phyloP scores from a whole-genome alignment of 768 basidiomycete species.

The Tricholoma furcatifolium region DNA sequence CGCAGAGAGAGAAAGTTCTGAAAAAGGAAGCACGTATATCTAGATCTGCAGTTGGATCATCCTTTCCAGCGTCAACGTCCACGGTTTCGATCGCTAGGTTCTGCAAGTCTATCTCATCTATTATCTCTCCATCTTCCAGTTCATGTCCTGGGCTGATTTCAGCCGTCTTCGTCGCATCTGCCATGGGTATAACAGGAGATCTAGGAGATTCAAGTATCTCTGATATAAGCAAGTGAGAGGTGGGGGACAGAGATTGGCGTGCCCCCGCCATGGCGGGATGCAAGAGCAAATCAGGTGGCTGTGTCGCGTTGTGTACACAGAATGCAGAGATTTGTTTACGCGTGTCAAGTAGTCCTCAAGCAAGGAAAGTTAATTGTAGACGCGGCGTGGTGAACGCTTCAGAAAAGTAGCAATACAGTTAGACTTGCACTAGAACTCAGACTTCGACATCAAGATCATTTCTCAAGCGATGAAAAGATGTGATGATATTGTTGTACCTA shows the following conservation, averaged over 20 bases:
- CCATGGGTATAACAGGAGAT: not conserved
- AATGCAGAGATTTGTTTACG: too few species aligned
- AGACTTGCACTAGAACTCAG: too few species aligned
- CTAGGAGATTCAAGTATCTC: not conserved
- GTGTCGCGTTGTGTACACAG: not conserved
- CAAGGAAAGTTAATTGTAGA: too few species aligned
- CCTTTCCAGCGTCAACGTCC: not conserved
- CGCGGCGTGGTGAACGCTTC: too few species aligned
- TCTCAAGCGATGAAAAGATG: too few species aligned
- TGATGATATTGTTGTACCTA: not conserved
- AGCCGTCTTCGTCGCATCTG: not conserved
- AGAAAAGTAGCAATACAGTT: too few species aligned
- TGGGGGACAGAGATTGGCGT: slow-evolving; percentile 7
- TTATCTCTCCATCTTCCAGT: slow-evolving; percentile 21
- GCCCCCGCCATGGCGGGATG: slow-evolving; percentile 6
- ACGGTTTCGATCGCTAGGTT: not conserved
- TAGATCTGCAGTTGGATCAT: not conserved
- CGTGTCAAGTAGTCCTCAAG: too few species aligned
- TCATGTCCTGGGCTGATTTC: not conserved
- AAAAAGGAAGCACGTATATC: not conserved
- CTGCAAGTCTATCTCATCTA: slow-evolving; percentile 9
- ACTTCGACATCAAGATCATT: too few species aligned
- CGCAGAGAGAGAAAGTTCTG: not conserved
- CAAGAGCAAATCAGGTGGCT: not conserved
- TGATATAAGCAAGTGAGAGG: not conserved